Percentiles rank a stretch among this genome's conserved stretches.
phyloP scores from a whole-genome alignment of 2,329 filamentous ascomycete genomes.

The Colletotrichum somersetense region DNA sequence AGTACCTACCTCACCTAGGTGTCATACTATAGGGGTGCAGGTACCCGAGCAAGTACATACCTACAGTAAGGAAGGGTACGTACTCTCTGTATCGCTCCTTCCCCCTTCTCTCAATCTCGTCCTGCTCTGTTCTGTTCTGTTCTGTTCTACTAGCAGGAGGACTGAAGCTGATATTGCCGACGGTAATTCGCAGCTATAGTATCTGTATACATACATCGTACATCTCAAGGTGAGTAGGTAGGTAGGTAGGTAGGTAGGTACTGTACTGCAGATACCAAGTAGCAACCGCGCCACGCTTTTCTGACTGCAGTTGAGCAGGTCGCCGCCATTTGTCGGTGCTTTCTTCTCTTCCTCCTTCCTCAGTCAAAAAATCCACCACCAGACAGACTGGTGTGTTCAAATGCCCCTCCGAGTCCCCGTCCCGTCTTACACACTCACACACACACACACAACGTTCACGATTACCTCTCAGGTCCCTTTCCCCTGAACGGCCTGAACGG shows the following conservation, averaged over 20 bases:
- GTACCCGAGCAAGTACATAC: too few species aligned
- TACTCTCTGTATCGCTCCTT: slow-evolving; percentile 7
- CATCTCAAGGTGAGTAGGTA: too few species aligned
- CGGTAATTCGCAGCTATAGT: neutral
- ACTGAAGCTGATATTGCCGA: neutral
- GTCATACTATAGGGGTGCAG: too few species aligned
- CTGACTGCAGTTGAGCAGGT: neutral
- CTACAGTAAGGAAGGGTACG: too few species aligned
- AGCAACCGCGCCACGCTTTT: too few species aligned
- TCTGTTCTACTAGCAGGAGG: neutral
- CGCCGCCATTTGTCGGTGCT: neutral
- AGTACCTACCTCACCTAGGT: too few species aligned
- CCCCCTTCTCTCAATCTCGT: neutral
- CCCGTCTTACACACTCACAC: neutral
- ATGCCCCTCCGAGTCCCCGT: neutral
- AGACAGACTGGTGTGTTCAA: neutral
- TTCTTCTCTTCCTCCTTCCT: neutral
- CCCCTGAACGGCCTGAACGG: too few species aligned
- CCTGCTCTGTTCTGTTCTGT: neutral
- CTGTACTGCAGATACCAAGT: too few species aligned
- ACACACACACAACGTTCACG: neutral
- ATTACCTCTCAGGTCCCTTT: neutral
- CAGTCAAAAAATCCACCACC: neutral
- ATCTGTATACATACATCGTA: neutral
- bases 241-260: too few species aligned